phyloP scores from a whole-genome alignment of 2,329 filamentous ascomycete genomes.

The Aphanocladium album region DNA sequence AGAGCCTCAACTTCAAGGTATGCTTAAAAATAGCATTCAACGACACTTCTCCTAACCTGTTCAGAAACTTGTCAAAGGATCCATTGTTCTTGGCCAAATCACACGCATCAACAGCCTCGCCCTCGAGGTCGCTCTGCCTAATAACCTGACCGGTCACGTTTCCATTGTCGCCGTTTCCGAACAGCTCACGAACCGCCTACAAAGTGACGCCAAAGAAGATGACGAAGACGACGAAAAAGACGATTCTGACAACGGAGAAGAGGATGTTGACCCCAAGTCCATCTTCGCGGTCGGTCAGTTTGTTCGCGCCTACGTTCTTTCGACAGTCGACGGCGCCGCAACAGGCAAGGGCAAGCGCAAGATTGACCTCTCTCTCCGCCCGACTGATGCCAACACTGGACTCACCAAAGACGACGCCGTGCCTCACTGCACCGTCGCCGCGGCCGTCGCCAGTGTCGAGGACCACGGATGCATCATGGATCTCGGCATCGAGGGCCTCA shows the following conservation, averaged over 20 bases:
- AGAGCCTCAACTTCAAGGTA: constrained; percentile 87
- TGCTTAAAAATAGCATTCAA: constrained; percentile 8
- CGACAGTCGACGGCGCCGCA: constrained; percentile 63
- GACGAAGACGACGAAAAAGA: constrained; percentile 51
- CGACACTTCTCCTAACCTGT: neutral
- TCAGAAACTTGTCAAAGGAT: constrained; percentile 78
- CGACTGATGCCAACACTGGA: constrained; percentile 70
- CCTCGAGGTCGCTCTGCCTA: constrained; percentile 77
- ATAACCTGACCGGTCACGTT: constrained; percentile 86
- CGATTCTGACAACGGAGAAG: constrained; percentile 45
- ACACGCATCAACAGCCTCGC: constrained; percentile 75
- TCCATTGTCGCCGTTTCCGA: constrained; percentile 90
- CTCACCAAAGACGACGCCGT: constrained; percentile 70
- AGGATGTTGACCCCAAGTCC: constrained; percentile 65
- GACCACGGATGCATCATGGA: constrained; percentile 96
- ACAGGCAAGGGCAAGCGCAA: constrained; percentile 65
- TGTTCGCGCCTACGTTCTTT: constrained; percentile 75
- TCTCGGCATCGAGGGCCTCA: constrained; percentile 66
- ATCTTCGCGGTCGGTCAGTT: constrained; percentile 85
- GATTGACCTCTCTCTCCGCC: constrained; percentile 83
- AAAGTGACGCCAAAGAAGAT: constrained; percentile 55
- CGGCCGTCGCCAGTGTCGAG: constrained; percentile 84
- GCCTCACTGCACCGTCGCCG: constrained; percentile 74
- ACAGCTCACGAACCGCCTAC: constrained; percentile 68
- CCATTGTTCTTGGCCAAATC: constrained; percentile 82